Evolutionary conservation across 306 rosid species (phyloP), one percentile per base, ranked within the genome.

Genomic region (Mimosa bimucronata): DNA sequence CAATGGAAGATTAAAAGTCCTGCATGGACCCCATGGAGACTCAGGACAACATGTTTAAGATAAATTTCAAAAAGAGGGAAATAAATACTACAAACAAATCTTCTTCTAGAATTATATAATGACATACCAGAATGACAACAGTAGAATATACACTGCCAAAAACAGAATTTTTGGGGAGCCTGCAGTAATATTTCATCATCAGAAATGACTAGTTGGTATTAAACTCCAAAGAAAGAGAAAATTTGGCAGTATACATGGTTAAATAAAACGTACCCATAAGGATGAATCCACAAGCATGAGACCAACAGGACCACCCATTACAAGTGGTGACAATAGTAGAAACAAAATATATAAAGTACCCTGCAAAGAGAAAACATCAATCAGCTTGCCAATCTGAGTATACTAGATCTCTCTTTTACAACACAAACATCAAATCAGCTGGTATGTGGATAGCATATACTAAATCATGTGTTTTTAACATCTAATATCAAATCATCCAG

Each of bases 61-160:
- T 25, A 53, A 70, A 38, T 40, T n/a, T 21, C 73, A 38, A n/a
- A 48, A 37, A 6, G 0, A 26, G 40, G 50, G 31, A 41, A 69
- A 69, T 41, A 69, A 41, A 69, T 11, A 41, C 6, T 21, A 13
- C 31, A 69, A 12, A 40, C 26, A 42, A 69, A 4, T 69, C 46
- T 69, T 41, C 53, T 40, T 13, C 44, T 42, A 25, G 3, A 46
- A 70, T 41, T 76, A 30, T 25, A 37, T 21, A 30, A 40, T 48
- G 77, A 78, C 91, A 77, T 88, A 91, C 96, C 93, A 91, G 87
- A 89, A 91, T 37, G 93, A 91, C 76, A 91, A 85, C 75, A 91
- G 81, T 25, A 89, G 89, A 77, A 91, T 86, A 86, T 86, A 91
- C 29, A 88, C 92, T 14, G 97, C 87, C 45, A 91, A 89, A 69